These are phyloP conservation scores for Thermoascus crustaceus DNA, from an alignment of 2,329 filamentous ascomycete species.

Conservation along the genomic window DNA sequence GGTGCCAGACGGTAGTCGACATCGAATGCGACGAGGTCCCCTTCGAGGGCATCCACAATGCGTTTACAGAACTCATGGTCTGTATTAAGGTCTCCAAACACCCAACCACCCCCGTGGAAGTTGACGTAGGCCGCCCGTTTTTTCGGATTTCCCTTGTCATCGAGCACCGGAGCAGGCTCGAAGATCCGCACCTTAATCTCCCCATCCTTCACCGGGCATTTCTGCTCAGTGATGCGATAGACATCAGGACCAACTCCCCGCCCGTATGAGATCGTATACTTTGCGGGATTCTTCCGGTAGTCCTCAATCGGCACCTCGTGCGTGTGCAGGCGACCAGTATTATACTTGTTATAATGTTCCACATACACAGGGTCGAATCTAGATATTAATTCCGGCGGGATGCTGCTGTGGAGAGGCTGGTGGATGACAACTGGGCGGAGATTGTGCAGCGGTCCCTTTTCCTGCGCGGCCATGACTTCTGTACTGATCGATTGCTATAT, in stretches of 20 bases:
- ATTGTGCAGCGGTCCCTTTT: not conserved
- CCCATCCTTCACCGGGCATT: slow-evolving; percentile 31
- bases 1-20: slow-evolving; percentile 38
- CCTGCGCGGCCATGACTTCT: no score
- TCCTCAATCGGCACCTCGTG: slow-evolving; percentile 36
- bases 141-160: slow-evolving; percentile 17
- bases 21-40: slow-evolving; percentile 36
- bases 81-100: slow-evolving; percentile 31
- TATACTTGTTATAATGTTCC: slow-evolving; percentile 36
- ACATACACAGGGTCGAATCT: slow-evolving; percentile 36
- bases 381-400: slow-evolving; percentile 28
- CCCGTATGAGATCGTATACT: slow-evolving; percentile 33
- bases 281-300: slow-evolving; percentile 31
- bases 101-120: slow-evolving; percentile 37
- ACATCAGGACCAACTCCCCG: slow-evolving; percentile 28
- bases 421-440: not conserved
- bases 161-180: slow-evolving; percentile 21
- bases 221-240: slow-evolving; percentile 33
- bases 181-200: slow-evolving; percentile 36
- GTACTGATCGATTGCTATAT: no score
- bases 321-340: slow-evolving; percentile 33
- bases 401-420: slow-evolving; percentile 36
- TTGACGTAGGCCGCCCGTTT: slow-evolving; percentile 35
- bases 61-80: slow-evolving; percentile 37
- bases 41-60: slow-evolving; percentile 28